Base-by-base conservation (phyloP, 1,284 basidiomycete genomes). In the Ganoderma sinense region DNA sequence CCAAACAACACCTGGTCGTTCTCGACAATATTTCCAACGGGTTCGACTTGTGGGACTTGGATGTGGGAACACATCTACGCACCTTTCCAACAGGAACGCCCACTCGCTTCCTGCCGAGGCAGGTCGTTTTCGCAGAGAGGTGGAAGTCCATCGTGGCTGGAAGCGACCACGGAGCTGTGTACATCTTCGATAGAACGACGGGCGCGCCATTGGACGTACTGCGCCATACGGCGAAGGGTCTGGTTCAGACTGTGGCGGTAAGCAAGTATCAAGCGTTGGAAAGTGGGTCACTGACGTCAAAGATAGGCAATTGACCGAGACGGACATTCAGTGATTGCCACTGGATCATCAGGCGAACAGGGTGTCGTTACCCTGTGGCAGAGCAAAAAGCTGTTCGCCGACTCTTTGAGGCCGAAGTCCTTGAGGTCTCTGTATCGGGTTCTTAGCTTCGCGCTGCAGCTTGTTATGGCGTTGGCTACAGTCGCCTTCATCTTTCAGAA, bases 101-200 rank as follows among this genome's bases (percentile, higher is more conserved):
- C 1, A 53, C 33, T 20, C 45, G 59, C 20, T 61, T 66, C 39
- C 41, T 66, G 10, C 65, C 65, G 3, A 51, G 59, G 43, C 65
- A 66, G 58, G 65, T 66, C 4, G 40, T 20, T 23, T 66, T 66
- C 29, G 65, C 33, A 5, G 65, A 66, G n/a, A 45, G 60, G 6
- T 55, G 55, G n/a, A 66, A 43, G 43, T 29, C 59, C 20, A 55
- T 66, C 23, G 65, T 66, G 3, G 65, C 58, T 23, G 66, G 66
- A 10, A 67, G 66, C 45, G 66, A 67, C 33, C 66, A 67, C 20
- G 60, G 66, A 1, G 59, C 66, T 20, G 48, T 66, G 23, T 66
- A 66, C 48, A n/a, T 66, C 20, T 66, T 66, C 20, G 65, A 66
- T 10, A 39, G 65, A 31, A 60, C 51, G 36, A 66, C 65, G 29